Percentiles rank a stretch among this genome's conserved stretches.
phyloP scores from a whole-genome alignment of 305 asterid species.

The Salvia sclarea region DNA sequence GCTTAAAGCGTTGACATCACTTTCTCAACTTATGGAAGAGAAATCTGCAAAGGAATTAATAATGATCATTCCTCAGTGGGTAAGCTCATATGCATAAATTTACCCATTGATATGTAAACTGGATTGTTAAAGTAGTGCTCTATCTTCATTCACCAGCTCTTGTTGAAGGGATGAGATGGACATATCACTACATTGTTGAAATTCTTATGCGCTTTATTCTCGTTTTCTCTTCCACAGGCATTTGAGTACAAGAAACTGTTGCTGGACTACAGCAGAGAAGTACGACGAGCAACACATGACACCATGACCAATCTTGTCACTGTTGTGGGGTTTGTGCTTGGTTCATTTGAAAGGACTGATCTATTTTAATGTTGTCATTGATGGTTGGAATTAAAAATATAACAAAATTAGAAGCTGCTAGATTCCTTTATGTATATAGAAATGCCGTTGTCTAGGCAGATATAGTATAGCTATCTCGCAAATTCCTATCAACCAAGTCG shows the following conservation, averaged over 20 bases:
- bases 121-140: not conserved
- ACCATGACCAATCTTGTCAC: slow-evolving; percentile 82
- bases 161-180: slow-evolving; percentile 24
- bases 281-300: slow-evolving; percentile 94
- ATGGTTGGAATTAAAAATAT: slow-evolving; percentile 1
- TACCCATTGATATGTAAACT: slow-evolving; percentile 19
- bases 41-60: slow-evolving; percentile 69
- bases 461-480: not conserved
- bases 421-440: not conserved
- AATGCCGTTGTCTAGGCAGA: not conserved
- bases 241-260: slow-evolving; percentile 94
- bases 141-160: slow-evolving; percentile 26
- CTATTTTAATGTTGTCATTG: slow-evolving; percentile 16
- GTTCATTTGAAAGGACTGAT: slow-evolving; percentile 16
- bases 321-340: slow-evolving; percentile 67
- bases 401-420: slow-evolving; percentile 19
- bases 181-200: slow-evolving; percentile 4
- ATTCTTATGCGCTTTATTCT: slow-evolving; percentile 24
- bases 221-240: slow-evolving; percentile 49
- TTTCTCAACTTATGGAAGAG: slow-evolving; percentile 70
- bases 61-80: slow-evolving; percentile 86
- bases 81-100: slow-evolving; percentile 39
- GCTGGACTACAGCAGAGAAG: slow-evolving; percentile 92
- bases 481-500: not conserved
- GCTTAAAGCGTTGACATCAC: slow-evolving; percentile 88